Conservation (phyloP, 1,139 yeast species). For the Geotrichum citri-aurantii region DNA sequence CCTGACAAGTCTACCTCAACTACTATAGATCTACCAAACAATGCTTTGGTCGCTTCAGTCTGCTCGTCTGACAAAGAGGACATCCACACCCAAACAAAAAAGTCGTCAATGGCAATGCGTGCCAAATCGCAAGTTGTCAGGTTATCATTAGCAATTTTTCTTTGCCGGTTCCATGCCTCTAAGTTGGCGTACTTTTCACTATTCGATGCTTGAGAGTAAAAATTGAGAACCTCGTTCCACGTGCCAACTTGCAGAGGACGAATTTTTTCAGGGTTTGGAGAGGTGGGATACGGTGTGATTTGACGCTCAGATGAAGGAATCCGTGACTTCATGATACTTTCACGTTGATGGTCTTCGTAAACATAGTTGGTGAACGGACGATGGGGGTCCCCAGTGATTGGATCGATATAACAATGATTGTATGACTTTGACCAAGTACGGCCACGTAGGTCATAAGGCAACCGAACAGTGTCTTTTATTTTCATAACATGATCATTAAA, state of each 20-base stretch:
- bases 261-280: slow-evolving; percentile 9
- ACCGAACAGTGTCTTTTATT: slow-evolving; percentile 26
- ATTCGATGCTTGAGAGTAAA: not conserved
- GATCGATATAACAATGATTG: slow-evolving; percentile 32
- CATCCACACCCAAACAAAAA: slow-evolving; percentile 88
- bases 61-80: slow-evolving; percentile 73
- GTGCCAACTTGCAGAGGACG: slow-evolving; percentile 6
- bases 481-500: slow-evolving; percentile 26
- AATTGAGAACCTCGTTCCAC: slow-evolving; percentile 9
- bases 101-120: slow-evolving; percentile 73
- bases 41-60: slow-evolving; percentile 53
- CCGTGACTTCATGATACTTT: slow-evolving; percentile 19
- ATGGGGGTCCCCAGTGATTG: slow-evolving; percentile 28
- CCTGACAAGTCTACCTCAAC: slow-evolving; percentile 45
- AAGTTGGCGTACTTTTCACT: not conserved
- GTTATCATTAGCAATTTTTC: slow-evolving; percentile 10
- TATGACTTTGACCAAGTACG: slow-evolving; percentile 35
- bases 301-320: slow-evolving; percentile 26
- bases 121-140: slow-evolving; percentile 50
- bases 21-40: slow-evolving; percentile 76
- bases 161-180: slow-evolving; percentile 5
- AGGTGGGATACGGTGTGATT: slow-evolving; percentile 27
- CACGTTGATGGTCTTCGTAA: slow-evolving; percentile 27
- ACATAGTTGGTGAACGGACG: slow-evolving; percentile 31
- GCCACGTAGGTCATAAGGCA: slow-evolving; percentile 42